Base-by-base conservation (phyloP, 2,329 filamentous ascomycete species). In the Colletotrichum chrysophilum region DNA sequence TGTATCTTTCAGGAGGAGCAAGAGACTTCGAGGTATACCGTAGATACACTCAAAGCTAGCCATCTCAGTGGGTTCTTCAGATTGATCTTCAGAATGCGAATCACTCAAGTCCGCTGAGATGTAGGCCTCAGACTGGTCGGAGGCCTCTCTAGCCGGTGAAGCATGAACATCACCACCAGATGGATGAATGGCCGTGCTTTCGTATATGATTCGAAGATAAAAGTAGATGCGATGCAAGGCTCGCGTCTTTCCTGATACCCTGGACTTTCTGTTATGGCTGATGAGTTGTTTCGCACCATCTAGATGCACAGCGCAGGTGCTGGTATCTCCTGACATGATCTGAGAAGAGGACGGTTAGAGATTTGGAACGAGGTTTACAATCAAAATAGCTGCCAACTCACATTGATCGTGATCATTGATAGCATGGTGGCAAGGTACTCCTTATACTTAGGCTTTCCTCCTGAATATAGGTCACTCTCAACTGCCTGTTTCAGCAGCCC, bases 391-490 rank as follows among this genome's bases (percentile, higher is more conserved):
- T 48, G n/a, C 12, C n/a, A 16, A 48, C 67, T 52, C 55, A 79
- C 80, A 52, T 81, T 81, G 5, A 81, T 81, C 0, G 79, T 78
- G 16, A 81, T 78, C 80, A 81, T 81, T 3, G 80, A 81, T 28
- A 81, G 12, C 79, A 80, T 81, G 2, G 80, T 81, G 1, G 80
- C 80, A 2, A 81, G 64, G 24, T 79, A 79, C 18, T 81, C 80
- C n/a, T 81, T 81, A 26, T 81, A 81, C 34, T 79, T 81, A 5
- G 80, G 79, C 18, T 34, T 65, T 7, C 66, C 64, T 3, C 66
- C 32, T 0, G 69, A 30, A 10, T 77, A 71, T 3, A 79, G 12
- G 9, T 71, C 68, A 13, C 38, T 71, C 60, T 79, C 77, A 2
- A 81, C 79, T 1, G 78, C 74, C 4, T 79, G 52, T 18, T 81